A percentile compares a stretch with the other conserved stretches of the same genome.
Conservation (phyloP, 164 flowering plant species). For the Malania oleifera region DNA sequence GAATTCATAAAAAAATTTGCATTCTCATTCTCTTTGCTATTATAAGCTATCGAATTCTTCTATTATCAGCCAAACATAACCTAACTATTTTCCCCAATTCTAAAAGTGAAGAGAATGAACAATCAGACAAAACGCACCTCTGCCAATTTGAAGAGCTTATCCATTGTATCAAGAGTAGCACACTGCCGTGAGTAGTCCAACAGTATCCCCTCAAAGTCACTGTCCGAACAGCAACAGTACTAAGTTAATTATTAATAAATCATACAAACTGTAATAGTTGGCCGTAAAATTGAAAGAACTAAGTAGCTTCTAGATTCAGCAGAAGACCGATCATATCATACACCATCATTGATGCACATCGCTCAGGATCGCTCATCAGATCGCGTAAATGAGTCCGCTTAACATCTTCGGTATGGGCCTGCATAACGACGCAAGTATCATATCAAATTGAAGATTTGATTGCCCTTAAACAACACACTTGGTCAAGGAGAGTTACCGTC, state of each 20-base stretch:
- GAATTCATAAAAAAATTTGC: too few relatives aligned
- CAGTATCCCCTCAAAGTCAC: slow-evolving; percentile 79
- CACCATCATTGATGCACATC: slow-evolving; percentile 85
- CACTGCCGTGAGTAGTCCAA: slow-evolving; percentile 86
- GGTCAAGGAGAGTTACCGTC: slow-evolving; percentile 38
- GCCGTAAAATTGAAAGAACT: neutral
- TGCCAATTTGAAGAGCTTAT: slow-evolving; percentile 64
- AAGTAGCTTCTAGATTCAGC: neutral
- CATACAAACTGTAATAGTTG: neutral
- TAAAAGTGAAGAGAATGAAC: neutral
- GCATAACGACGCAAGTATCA: slow-evolving; percentile 6
- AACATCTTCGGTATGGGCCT: slow-evolving; percentile 80
- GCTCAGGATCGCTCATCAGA: slow-evolving; percentile 57
- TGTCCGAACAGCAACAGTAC: slow-evolving; percentile 9
- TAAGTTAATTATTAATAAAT: neutral
- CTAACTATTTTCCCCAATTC: too few relatives aligned
- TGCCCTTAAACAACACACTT: neutral
- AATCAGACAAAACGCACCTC: slow-evolving; percentile 42
- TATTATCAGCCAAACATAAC: too few relatives aligned
- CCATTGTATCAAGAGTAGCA: slow-evolving; percentile 56
- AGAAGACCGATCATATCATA: slow-evolving; percentile 45
- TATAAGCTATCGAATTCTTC: too few relatives aligned
- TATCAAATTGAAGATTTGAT: neutral
- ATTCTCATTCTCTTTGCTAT: too few relatives aligned
- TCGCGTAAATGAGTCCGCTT: slow-evolving; percentile 78